Evolutionary conservation across 257 asterid species (phyloP).

Genomic region (Petunia axillaris): DNA sequence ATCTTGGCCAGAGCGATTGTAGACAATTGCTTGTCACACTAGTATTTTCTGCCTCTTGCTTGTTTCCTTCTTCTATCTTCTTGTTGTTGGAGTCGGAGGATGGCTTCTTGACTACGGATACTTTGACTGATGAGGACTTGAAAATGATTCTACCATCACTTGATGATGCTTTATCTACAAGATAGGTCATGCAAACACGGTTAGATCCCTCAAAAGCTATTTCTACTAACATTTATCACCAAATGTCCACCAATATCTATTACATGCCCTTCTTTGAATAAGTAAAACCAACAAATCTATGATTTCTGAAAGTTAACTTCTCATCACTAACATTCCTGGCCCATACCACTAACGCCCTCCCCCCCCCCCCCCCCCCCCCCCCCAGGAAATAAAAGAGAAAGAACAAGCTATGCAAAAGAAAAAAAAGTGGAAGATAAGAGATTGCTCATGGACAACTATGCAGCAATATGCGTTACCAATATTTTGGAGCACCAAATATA

Average conservation of each 20-base stretch:
- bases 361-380: neutral
- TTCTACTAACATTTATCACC: neutral
- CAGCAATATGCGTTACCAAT: neutral
- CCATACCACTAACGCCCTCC: neutral
- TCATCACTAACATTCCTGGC: conserved; percentile 2
- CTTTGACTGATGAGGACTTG: conserved; percentile 42
- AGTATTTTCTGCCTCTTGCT: conserved; percentile 29
- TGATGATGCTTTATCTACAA: conserved; percentile 32
- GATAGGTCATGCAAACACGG: neutral
- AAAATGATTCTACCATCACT: conserved; percentile 27
- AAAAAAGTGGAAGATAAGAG: neutral
- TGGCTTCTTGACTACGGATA: conserved; percentile 56
- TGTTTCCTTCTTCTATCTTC: conserved; percentile 20
- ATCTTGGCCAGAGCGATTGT: conserved; percentile 55
- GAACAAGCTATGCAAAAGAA: neutral
- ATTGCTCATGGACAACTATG: neutral
- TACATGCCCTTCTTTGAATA: neutral
- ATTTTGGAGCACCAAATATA: neutral
- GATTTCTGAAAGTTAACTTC: neutral
- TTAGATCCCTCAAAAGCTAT: conserved; percentile 9
- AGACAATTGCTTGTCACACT: conserved; percentile 37
- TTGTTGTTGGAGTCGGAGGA: conserved; percentile 27
- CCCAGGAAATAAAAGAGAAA: neutral
- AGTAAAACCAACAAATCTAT: neutral
- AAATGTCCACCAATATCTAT: neutral